Conservation (phyloP, 2,329 filamentous ascomycete genomes). For the Emergomyces pasteurianus region DNA sequence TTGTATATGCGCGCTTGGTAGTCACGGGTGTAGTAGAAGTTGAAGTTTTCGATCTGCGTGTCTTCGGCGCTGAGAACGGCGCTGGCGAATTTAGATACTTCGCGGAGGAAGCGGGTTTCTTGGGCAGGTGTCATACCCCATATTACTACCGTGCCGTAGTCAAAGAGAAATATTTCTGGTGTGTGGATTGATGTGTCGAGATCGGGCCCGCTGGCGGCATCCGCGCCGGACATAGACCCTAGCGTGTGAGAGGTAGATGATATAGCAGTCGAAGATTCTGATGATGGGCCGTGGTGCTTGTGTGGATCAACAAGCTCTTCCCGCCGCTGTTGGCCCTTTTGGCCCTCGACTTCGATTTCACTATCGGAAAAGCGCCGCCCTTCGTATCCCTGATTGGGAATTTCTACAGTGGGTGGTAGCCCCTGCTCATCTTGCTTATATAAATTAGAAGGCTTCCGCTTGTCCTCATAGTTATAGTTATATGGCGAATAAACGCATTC, state of each 20-base stretch:
- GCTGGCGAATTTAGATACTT: slow-evolving; percentile 85
- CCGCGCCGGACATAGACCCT: slow-evolving; percentile 14
- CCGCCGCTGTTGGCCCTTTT: slow-evolving; percentile 41
- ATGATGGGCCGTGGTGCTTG: slow-evolving; percentile 22
- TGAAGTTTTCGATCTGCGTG: slow-evolving; percentile 93
- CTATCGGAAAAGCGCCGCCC: slow-evolving; percentile 45
- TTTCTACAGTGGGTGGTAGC: background rate
- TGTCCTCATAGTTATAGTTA: slow-evolving; percentile 52
- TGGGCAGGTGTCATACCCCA: slow-evolving; percentile 94
- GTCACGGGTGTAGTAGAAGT: slow-evolving; percentile 97
- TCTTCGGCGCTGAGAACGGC: slow-evolving; percentile 83
- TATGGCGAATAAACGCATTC: slow-evolving; percentile 97
- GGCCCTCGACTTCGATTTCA: slow-evolving; percentile 54
- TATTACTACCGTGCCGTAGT: slow-evolving; percentile 94
- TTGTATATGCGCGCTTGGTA: slow-evolving; percentile 99
- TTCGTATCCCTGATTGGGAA: background rate
- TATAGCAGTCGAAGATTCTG: slow-evolving; percentile 5
- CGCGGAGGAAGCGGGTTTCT: slow-evolving; percentile 82
- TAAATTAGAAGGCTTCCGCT: slow-evolving; percentile 17
- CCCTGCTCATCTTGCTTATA: no score
- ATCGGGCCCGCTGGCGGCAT: slow-evolving; percentile 43
- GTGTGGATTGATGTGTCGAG: slow-evolving; percentile 84
- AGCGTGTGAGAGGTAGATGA: slow-evolving; percentile 5
- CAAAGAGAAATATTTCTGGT: slow-evolving; percentile 89
- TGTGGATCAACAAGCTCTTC: slow-evolving; percentile 55